Conservation (phyloP, 257 asterid species). For the Parsonsia alboflavescens region DNA sequence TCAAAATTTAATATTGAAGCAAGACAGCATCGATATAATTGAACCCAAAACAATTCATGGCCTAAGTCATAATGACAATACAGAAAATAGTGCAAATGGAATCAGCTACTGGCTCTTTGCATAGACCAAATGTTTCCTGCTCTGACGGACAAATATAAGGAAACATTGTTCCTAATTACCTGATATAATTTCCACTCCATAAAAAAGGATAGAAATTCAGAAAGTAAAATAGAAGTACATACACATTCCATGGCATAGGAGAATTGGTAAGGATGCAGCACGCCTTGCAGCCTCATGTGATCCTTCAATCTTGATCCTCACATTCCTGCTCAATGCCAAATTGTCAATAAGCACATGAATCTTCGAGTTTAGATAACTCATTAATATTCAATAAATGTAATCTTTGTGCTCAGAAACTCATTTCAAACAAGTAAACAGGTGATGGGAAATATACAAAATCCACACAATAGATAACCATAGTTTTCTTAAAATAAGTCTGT, state of each 20-base stretch:
- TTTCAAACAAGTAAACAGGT: not conserved
- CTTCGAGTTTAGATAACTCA: no score
- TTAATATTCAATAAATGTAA: no score
- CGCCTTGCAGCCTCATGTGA: constrained; percentile 79
- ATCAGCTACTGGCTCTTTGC: not conserved
- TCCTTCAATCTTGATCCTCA: constrained; percentile 73
- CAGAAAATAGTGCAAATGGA: not conserved
- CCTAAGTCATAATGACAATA: not conserved
- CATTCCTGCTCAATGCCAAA: constrained; percentile 46
- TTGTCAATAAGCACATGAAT: not conserved
- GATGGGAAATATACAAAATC: not conserved
- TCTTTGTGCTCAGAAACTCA: not conserved
- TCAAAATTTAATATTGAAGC: not conserved
- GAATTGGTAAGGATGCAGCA: constrained; percentile 85
- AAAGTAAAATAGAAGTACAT: constrained; percentile 22
- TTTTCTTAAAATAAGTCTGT: not conserved
- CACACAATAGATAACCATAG: not conserved
- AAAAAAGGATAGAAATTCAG: not conserved
- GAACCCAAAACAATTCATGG: not conserved
- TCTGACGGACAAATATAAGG: not conserved
- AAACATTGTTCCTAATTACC: not conserved
- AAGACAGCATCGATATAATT: not conserved
- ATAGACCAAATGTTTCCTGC: not conserved
- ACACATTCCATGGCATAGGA: constrained; percentile 88
- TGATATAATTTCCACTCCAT: not conserved